A percentile compares a stretch with the other conserved stretches of the same genome.
These are phyloP conservation scores for Dactylellina drechsleri DNA, from an alignment of 2,329 filamentous ascomycete species.

Conservation along the genomic window DNA sequence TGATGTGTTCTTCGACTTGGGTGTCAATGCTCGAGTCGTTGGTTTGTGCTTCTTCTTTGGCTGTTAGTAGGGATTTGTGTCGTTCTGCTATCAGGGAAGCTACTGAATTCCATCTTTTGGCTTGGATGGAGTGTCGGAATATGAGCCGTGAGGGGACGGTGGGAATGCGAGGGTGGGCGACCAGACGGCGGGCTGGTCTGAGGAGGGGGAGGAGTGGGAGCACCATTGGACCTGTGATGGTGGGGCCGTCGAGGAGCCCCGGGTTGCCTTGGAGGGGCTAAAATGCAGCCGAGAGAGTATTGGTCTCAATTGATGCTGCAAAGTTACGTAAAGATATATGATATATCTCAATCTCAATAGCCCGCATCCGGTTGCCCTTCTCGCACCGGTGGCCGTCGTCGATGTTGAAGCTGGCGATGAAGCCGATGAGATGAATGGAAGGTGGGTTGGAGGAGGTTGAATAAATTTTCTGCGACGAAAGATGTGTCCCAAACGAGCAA, in stretches of 20 bases:
- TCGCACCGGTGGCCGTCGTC: no score
- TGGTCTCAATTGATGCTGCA: no score
- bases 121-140: conserved; percentile 2
- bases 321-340: no score
- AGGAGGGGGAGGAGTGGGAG: conserved; percentile 39
- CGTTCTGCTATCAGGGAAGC: neutral
- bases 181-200: conserved; percentile 33
- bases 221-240: conserved; percentile 20
- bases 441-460: neutral
- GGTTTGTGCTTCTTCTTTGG: neutral
- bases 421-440: conserved; percentile 3
- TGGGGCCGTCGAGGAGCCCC: neutral
- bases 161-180: conserved; percentile 29
- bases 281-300: no score
- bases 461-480: neutral
- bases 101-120: conserved; percentile 25
- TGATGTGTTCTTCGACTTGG: conserved; percentile 58
- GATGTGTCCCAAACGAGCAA: conserved; percentile 23
- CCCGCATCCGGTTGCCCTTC: no score
- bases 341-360: no score
- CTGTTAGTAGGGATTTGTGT: neutral
- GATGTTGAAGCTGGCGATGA: no score
- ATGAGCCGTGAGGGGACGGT: conserved; percentile 5
- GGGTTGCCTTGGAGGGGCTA: no score
- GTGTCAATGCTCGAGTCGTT: conserved; percentile 20